These are phyloP conservation scores for Celoporthe dispersa DNA, from an alignment of 2,329 filamentous ascomycete genomes.

Conservation along the genomic window DNA sequence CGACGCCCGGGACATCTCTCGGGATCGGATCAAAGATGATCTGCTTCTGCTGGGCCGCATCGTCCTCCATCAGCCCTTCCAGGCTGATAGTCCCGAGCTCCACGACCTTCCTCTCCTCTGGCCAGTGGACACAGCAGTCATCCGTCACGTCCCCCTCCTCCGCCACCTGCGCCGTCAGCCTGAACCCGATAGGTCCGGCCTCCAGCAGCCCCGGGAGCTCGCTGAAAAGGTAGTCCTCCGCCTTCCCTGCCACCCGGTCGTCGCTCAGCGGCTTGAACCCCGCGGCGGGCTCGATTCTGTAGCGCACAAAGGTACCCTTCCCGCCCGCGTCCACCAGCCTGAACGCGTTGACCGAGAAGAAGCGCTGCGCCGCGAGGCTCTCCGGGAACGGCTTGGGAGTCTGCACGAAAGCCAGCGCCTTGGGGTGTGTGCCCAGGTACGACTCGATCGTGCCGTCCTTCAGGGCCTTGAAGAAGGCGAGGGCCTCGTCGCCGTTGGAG, in stretches of 20 bases:
- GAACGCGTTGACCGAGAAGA: conserved; percentile 55
- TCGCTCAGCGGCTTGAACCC: conserved; percentile 46
- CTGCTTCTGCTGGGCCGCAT: conserved; percentile 52
- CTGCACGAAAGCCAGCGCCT: conserved; percentile 51
- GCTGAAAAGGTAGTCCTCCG: conserved; percentile 52
- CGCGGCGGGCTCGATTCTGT: conserved; percentile 51
- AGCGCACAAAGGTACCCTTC: conserved; percentile 51
- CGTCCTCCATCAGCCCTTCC: conserved; percentile 44
- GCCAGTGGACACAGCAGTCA: conserved; percentile 48
- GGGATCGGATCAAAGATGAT: conserved; percentile 64
- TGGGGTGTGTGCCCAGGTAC: conserved; percentile 51
- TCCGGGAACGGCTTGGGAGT: conserved; percentile 54
- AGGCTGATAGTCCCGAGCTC: conserved; percentile 55
- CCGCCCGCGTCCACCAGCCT: conserved; percentile 46
- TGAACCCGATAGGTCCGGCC: conserved; percentile 47
- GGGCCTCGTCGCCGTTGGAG: conserved; percentile 56
- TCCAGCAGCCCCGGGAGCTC: conserved; percentile 47
- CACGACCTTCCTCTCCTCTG: conserved; percentile 52
- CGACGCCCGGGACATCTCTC: conserved; percentile 53
- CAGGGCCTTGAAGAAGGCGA: conserved; percentile 51
- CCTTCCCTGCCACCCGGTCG: conserved; percentile 43
- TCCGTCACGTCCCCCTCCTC: conserved; percentile 36
- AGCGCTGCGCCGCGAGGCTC: conserved; percentile 53
- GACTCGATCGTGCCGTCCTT: conserved; percentile 42
- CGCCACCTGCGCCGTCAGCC: conserved; percentile 52